Evolutionary conservation across 2,329 filamentous ascomycete genomes (phyloP), one percentile per base, ranked within the genome.

Genomic region (Teratosphaeriaceae sp.): DNA sequence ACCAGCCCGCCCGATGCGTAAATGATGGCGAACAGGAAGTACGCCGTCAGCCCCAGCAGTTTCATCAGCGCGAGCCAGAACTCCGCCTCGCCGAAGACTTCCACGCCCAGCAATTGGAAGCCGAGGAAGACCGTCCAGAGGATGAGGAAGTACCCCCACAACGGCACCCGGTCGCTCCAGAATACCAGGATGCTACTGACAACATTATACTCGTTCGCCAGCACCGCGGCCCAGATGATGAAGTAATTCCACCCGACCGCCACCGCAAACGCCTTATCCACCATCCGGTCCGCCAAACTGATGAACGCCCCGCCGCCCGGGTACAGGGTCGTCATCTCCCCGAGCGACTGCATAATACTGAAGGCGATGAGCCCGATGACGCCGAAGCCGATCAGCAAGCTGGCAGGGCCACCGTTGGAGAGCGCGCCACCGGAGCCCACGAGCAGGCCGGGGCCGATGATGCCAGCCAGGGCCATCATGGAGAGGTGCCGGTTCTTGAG

Each of bases 321-420:
- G 51, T 82, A 86, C 1, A 87, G 65, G 5, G 84, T 87, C 2
- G 84, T 84, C 54, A 88, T 68, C 60, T 88, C 84, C 16, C 84
- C 84, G 5, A 88, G 66, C 3, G 78, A 82, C 68, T 87, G 84
- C 78, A 85, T 86, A 50, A 83, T 75, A 51, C 70, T 73, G 46
- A 57, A 76, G 2, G 83, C 82, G 45, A 88, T 77, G 48, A 86
- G 73, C 9, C 81, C 84, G 50, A 87, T 82, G 21, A 86, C 67
- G 8, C 73, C 77, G 51, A 88, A 89, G 1, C 84, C 84, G 56
- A 88, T 86, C 26, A 88, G 61, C 38, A 87, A 65, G 0, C 82
- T 79, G 0, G 82, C 84, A 13, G 85, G 84, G 0, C 85, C 85
- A 43, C 83, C 84, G 31, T 72, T 76, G 11, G 75, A 70, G 19